Evolutionary conservation across 306 rosid genomes (phyloP).

Genomic region (Rubus parviflorus): DNA sequence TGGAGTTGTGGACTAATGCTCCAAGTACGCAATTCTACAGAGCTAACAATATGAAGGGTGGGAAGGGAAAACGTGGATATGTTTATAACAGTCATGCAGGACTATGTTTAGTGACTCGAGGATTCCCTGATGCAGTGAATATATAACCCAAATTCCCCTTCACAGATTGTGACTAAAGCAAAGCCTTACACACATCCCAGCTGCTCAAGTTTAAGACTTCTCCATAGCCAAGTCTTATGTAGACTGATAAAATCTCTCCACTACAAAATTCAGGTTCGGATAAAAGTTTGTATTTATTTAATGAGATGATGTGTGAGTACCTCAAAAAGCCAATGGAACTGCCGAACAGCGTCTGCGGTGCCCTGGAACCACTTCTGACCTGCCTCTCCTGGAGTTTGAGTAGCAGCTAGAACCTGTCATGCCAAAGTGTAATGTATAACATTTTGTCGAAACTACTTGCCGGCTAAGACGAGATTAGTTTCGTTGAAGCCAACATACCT

Average conservation of each 20-base stretch:
- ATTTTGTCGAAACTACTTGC: background rate
- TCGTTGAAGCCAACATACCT: constrained; percentile 44
- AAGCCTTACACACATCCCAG: constrained; percentile 20
- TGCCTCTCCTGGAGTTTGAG: constrained; percentile 90
- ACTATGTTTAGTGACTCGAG: constrained; percentile 25
- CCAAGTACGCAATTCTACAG: constrained; percentile 17
- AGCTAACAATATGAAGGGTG: background rate
- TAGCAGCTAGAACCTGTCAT: constrained; percentile 89
- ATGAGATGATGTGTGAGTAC: constrained; percentile 26
- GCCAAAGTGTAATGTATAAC: background rate
- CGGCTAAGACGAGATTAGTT: background rate
- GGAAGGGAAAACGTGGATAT: constrained; percentile 18
- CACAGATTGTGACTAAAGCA: constrained; percentile 17
- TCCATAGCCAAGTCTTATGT: background rate
- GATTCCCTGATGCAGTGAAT: constrained; percentile 26
- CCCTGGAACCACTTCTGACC: constrained; percentile 94
- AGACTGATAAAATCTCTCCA: background rate
- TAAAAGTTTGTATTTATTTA: too few species aligned
- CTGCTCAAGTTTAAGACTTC: constrained; percentile 18
- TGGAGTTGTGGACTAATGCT: constrained; percentile 24
- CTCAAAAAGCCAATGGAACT: constrained; percentile 99
- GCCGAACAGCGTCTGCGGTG: constrained; percentile 98
- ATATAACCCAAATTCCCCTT: constrained; percentile 22
- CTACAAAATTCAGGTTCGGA: background rate
- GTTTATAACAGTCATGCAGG: constrained; percentile 17